Base-by-base conservation (phyloP, 106 monocot genomes). In the Acanthochlamys bracteata region DNA sequence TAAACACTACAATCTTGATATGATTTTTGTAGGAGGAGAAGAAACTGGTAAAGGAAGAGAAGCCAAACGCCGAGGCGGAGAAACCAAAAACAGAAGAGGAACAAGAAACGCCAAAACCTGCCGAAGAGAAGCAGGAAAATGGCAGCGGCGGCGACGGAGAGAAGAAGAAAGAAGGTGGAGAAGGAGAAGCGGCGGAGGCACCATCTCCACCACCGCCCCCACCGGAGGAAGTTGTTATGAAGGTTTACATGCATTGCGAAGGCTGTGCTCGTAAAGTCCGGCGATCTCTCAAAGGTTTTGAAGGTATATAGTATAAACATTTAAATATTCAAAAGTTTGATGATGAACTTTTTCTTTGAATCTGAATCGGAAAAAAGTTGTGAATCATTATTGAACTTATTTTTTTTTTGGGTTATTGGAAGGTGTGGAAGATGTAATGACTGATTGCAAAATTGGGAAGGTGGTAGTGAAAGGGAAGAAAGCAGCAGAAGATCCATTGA, bases 401-500 rank as follows among this genome's bases (percentile, higher is more conserved):
- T 8, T 43, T 43, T 8, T 43, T 7, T 8, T 43, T 43, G 43
- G 7, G 13, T 43, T 43, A 43, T 43, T n/a, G n/a, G 47, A 33
- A 90, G 94, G 89, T 9, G 94, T 94, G 77, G 94, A 86, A 70
- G 77, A 75, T 0, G 89, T 89, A 75, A 77, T 11, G 43, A 76
- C 86, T 10, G 93, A 93, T 43, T 86, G 79, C 21, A 72, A 67
- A 69, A 66, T 67, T 10, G 83, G 86, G 63, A 86, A 63, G 75
- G 93, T 93, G 68, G 72, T 84, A 26, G 91, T 85, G 70, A 91
- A 96, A 67, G 96, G 91, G 63, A 80, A 66, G 71, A 80, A 75
- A 67, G 89, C 83, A 41, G 93, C 85, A 13, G 83, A 74, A 62
- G 84, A 90, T 54, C 94, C 94, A 0, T 60, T 76, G 74, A 90